Evolutionary conservation across 805 yeast genomes (phyloP), one percentile per base, ranked within the genome.

Genomic region (Starmerella cellae): DNA sequence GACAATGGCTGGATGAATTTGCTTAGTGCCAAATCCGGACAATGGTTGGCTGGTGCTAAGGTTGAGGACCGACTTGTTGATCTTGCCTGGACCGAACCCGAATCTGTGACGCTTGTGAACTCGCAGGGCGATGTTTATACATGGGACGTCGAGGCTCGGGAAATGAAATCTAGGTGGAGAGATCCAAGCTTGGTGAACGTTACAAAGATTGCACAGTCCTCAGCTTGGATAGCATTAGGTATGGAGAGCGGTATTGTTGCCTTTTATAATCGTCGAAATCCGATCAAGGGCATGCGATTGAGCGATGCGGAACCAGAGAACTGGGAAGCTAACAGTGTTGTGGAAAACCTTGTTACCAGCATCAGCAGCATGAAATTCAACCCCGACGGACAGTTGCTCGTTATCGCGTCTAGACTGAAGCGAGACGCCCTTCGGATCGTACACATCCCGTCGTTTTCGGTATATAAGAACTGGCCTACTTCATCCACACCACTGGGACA

Each of bases 391-490:
- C 98, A 91, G 61, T 62, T 91, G 16, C 64, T 91, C 48, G 80
- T 84, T 53, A 71, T 87, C 49, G 88, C 95, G 0, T 81, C 94
- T 8, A 70, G 93, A 54, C 84, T 79, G 4, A 76, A 78, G 64
- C 76, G 79, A 54, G 97, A 91, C 60, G 82, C 95, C 3, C 66
- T 91, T 47, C 73, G 87, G 55, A 60, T 91, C 49, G 87, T 84
- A 11, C 97, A 91, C 58, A 62, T 88, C 44, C 95, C 96, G 19
- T 71, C 82, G 21, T 83, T 88, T 50, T 73, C 82, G 17, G 94
- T 83, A 5, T 91, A 77, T 63, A 69, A 77, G 38, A 91, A 91
- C 66, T 91, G 98, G 98, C 99, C 99, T 16, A 91, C 97, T 2
- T 77, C 88, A 40, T 85, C 85, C 5, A 88, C 98, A 1, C 97